Evolutionary conservation across 495 filamentous ascomycete genomes (phyloP), one percentile per base, ranked within the genome.

Genomic region (Hypomontagnella submonticulosa): DNA sequence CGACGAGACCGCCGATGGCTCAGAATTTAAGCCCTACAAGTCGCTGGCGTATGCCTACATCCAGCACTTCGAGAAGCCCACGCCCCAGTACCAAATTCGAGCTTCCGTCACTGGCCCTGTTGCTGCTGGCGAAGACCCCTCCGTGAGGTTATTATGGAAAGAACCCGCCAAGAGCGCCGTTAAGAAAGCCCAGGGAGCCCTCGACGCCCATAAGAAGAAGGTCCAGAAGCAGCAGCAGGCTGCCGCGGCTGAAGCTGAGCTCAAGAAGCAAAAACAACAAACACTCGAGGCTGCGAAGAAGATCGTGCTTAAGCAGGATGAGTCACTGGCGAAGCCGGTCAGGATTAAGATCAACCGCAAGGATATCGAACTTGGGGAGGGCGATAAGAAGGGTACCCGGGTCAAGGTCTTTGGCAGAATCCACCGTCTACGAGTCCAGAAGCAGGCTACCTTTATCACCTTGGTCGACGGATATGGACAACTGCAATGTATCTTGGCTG

Each of bases 381-480:
- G 79, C 65, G 80, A 83, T 43, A 81, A 79, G 47, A 87, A 86
- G 66, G 91, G 92, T 36, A 90, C 90, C 11, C 82, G 92, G 36
- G 92, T 97, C 30, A 87, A 88, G 67, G 90, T 98, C 41, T 85
- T 88, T 49, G 95, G 95, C 33, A 84, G 95, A 60, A 90, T 98
- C 33, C 92, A 97, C 78, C 85, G 92, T 38, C 77, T 95, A 67
- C 86, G 93, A 47, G 80, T 82, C 46, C 95, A 98, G 78, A 97
- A 96, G 81, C 89, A 90, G 63, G 85, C 91, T 41, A 87, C 92
- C 41, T 99, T 99, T 77, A 79, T 98, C 65, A 94, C 89, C 9
- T 80, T 99, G 34, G 80, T 88, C 70, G 95, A 97, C 70, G 95
- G 95, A 37, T 94, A 94, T 67, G 94, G 94, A 18, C 88, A 89